Conservation (phyloP, 2,329 filamentous ascomycete genomes). For the Colletotrichum ledebouriae region DNA sequence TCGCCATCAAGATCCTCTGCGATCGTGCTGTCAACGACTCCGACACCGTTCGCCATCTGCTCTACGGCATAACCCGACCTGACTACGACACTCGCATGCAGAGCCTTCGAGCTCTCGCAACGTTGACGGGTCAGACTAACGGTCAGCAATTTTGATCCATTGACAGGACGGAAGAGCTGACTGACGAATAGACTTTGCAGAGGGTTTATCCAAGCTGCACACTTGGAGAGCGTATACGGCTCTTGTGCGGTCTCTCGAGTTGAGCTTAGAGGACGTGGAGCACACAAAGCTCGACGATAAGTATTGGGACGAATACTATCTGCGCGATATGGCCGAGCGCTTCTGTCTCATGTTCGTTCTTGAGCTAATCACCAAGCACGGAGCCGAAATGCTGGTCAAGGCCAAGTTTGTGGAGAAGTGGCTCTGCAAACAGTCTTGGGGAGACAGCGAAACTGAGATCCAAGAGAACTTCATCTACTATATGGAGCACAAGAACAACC, state of each 20-base stretch:
- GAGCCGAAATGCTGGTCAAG: conserved; percentile 68
- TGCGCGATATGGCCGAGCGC: conserved; percentile 73
- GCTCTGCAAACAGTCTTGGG: conserved; percentile 81
- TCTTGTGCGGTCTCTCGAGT: conserved; percentile 71
- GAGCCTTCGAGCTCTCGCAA: conserved; percentile 68
- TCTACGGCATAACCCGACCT: conserved; percentile 70
- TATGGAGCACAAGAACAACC: conserved; percentile 63
- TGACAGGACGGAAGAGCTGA: conserved; percentile 26
- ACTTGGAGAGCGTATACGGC: conserved; percentile 66
- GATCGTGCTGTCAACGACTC: conserved; percentile 71
- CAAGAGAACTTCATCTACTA: conserved; percentile 67
- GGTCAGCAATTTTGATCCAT: conserved; percentile 9
- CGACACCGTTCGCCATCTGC: conserved; percentile 62
- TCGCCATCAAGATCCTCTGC: conserved; percentile 71
- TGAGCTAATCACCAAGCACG: conserved; percentile 71
- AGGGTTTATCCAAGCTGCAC: conserved; percentile 63
- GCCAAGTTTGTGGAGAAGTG: conserved; percentile 78
- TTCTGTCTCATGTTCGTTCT: conserved; percentile 70
- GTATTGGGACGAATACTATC: conserved; percentile 72
- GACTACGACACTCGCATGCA: conserved; percentile 71
- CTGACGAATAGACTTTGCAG: conserved; percentile 48
- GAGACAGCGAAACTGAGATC: conserved; percentile 65
- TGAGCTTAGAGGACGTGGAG: conserved; percentile 64
- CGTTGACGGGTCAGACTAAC: conserved; percentile 61
- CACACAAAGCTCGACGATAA: conserved; percentile 66